Evolutionary conservation across 139 green algal species (phyloP).

Genomic region (Monoraphidium neglectum): DNA sequence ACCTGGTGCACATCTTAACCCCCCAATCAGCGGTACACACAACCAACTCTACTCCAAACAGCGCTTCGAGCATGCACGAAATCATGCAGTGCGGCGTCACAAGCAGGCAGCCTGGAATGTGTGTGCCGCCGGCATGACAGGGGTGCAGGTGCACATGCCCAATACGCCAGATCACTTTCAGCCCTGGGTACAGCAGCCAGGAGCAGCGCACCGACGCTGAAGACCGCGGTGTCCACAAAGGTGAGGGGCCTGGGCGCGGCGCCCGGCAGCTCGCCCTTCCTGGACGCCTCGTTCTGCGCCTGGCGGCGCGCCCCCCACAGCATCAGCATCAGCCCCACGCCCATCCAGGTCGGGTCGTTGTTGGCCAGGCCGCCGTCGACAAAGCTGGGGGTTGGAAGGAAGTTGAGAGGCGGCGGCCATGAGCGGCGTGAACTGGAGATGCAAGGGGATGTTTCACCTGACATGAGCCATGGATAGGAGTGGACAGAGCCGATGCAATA

Average conservation of each 20-base stretch:
- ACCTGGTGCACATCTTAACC: not conserved
- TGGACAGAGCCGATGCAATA: not conserved
- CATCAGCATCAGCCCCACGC: not conserved
- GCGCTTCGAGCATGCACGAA: no score
- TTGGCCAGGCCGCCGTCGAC: not conserved
- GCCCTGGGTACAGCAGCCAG: no score
- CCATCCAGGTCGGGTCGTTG: slow-evolving; percentile 9
- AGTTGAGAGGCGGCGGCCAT: no score
- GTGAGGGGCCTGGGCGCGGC: no score
- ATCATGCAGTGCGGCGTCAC: no score
- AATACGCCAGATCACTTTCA: no score
- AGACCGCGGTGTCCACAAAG: not conserved
- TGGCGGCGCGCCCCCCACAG: not conserved
- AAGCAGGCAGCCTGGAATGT: no score
- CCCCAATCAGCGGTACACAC: not conserved
- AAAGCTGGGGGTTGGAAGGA: not conserved
- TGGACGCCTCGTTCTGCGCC: not conserved
- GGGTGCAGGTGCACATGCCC: no score
- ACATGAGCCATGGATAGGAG: not conserved
- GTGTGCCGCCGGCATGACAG: no score
- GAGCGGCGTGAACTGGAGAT: not conserved
- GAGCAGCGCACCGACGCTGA: not conserved
- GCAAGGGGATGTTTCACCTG: not conserved
- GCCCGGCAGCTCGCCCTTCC: no score
- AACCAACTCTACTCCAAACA: not conserved